Percentiles rank a stretch among this genome's conserved stretches.
Conservation (phyloP, 345 rosid species). For the Rhodamnia argentea region DNA sequence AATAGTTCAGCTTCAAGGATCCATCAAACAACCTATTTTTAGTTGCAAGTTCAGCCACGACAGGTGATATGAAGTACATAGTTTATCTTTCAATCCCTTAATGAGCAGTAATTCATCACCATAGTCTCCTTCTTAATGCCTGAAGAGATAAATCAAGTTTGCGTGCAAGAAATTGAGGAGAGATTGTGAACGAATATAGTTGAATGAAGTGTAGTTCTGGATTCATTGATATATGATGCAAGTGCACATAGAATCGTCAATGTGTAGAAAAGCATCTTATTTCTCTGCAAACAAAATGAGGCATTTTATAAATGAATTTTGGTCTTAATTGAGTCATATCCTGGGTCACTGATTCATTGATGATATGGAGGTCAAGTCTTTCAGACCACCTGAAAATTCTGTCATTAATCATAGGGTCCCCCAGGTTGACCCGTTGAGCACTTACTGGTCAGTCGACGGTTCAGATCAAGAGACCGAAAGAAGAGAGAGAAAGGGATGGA, state of each 20-base stretch:
- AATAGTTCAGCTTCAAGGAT: conserved; percentile 88
- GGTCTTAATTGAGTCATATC: neutral
- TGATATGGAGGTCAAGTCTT: neutral
- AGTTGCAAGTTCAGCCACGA: conserved; percentile 91
- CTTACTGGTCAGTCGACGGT: conserved; percentile 51
- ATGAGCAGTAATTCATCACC: neutral
- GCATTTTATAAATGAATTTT: neutral
- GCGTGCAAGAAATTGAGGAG: neutral
- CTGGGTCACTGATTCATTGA: neutral
- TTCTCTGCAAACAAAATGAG: neutral
- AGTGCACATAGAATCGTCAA: neutral
- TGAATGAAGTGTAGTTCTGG: neutral
- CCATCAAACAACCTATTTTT: conserved; percentile 86
- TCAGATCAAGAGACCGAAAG: conserved; percentile 52
- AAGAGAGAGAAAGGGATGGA: conserved; percentile 96
- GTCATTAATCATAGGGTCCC: conserved; percentile 39
- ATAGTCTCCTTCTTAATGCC: neutral
- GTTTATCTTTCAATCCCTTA: neutral
- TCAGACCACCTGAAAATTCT: neutral
- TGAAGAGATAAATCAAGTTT: neutral
- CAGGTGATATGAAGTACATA: conserved; percentile 39
- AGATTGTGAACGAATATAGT: neutral
- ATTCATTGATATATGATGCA: neutral
- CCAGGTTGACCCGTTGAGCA: conserved; percentile 59
- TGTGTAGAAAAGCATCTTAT: neutral